Evolutionary conservation across 805 yeast species (phyloP), one percentile per base, ranked within the genome.

Genomic region (Nakazawaea sp.): DNA sequence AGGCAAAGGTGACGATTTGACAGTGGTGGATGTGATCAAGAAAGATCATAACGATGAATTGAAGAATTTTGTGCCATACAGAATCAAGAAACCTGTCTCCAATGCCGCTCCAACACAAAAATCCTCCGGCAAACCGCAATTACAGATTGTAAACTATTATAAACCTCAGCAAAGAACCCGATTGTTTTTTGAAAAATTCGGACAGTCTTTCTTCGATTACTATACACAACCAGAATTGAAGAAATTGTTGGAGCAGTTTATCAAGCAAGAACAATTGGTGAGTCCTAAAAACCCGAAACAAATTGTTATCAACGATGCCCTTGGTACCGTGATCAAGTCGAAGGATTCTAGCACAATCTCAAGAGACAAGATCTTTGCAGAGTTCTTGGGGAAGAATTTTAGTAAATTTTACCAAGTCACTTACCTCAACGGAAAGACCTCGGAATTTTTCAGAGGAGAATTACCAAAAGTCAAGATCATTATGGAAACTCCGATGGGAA

Each of bases 1-100:
- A 47, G 97, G 95, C 6, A 84, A 86, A 50, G 92, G 80, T 27
- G 96, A 89, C 41, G 94, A 84, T 49, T 61, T 88, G 19, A 68
- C 72, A 1, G 64, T 90, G 16, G 62, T 68, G 2, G 62, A 70
- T 6, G 47, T 72, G 1, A 74, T 77, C 21, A 70, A 68, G 12
- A 61, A 59, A 19, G 59, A 61, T 0, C 58, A 61, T 23, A 71
- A 74, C 36, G 66, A 62, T 15, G 62, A 59, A 27, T 59, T 88
- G 18, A 71, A 66, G 27, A 67, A 66, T 30, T 87, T 85, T 57
- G 78, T 72, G 1, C 75, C 90, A 3, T 86, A 82, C 53, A 77
- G 66, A 43, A 56, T 66, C 16, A 58, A 61, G 32, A 56, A 46
- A 19, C 21, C 13, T n/a, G 11, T 11, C 24, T 15, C n/a, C 3